These are phyloP conservation scores for Diaporthe vaccinii DNA, from an alignment of 2,329 filamentous ascomycete genomes.

Conservation along the genomic window DNA sequence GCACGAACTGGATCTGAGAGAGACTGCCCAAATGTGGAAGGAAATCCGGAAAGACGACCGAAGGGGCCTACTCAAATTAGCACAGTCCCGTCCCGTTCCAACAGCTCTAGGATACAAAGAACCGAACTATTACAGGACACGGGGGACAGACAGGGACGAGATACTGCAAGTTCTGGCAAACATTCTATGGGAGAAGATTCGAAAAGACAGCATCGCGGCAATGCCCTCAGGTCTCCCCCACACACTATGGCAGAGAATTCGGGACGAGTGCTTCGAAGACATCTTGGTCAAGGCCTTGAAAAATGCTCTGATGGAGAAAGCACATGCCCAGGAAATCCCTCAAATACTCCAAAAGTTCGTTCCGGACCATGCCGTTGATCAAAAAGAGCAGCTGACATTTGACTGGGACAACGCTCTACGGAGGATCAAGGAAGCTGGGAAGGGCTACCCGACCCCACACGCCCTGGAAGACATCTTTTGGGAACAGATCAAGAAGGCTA, in stretches of 20 bases:
- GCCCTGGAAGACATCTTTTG: conserved; percentile 33
- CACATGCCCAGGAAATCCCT: conserved; percentile 1
- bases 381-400: not conserved
- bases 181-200: conserved; percentile 21
- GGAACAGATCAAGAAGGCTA: conserved; percentile 24
- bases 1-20: conserved; percentile 13
- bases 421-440: conserved; percentile 29
- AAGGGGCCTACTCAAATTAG: conserved; percentile 28
- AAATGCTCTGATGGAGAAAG: conserved; percentile 7
- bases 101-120: not conserved
- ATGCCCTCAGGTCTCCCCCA: conserved; percentile 29
- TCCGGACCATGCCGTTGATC: not conserved
- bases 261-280: conserved; percentile 29
- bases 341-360: not conserved
- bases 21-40: conserved; percentile 29
- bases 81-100: conserved; percentile 12
- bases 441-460: conserved; percentile 24
- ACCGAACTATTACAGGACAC: conserved; percentile 31
- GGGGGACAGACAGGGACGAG: conserved; percentile 17
- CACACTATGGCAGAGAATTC: conserved; percentile 30
- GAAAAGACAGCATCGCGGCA: not conserved
- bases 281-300: conserved; percentile 1
- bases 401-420: conserved; percentile 31
- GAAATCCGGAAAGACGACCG: not conserved
- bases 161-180: conserved; percentile 13